Base-by-base conservation (phyloP, 768 basidiomycete genomes). In the Pleurotus cornucopiae region DNA sequence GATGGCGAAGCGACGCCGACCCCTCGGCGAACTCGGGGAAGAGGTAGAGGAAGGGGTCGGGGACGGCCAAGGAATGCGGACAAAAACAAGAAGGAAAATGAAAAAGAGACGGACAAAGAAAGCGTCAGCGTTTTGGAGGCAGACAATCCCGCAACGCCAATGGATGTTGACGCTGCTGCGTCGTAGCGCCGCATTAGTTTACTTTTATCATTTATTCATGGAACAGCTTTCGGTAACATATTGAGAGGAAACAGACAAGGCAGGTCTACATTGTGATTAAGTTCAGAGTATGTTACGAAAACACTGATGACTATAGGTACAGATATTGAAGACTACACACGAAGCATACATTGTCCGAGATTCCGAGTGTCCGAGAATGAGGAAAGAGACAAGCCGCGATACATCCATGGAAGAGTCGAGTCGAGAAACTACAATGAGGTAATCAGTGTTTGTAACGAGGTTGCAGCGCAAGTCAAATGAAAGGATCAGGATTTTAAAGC, bases 401-500 rank as follows among this genome's bases (percentile, higher is more conserved):
- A 21, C 41, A 44, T 11, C 41, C n/a, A 44, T 44, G 20, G 12
- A 16, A 13, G 41, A 21, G 41, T 14, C 41, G 14, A 16, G 41
- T 44, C 12, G 41, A 16, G 41, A n/a, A 44, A 47, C 46, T 47
- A 12, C 5, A 21, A 47, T 20, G 13, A 25, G 5, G 9, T 9
- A 47, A 23, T 47, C 46, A 47, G 46, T 13, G 14, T 47, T 3
- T 9, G 41, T 21, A 16, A 6, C 41, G 20, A 44, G 3, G 5
- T 6, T 13, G 5, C 13, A 44, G 12, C n/a, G 12, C 5, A 40
- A 39, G 6, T 23, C 20, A 37, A n/a, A 16, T n/a, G 6, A 21
- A 41, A 61, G 59, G 56, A 62, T 76, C 71, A 74, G 71, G 65
- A 68, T 66, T 61, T 71, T 74, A 71, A 81, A 77, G 81, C 80